These are phyloP conservation scores for Cercospora sp. DNA, from an alignment of 2,329 filamentous ascomycete genomes.

Conservation along the genomic window DNA sequence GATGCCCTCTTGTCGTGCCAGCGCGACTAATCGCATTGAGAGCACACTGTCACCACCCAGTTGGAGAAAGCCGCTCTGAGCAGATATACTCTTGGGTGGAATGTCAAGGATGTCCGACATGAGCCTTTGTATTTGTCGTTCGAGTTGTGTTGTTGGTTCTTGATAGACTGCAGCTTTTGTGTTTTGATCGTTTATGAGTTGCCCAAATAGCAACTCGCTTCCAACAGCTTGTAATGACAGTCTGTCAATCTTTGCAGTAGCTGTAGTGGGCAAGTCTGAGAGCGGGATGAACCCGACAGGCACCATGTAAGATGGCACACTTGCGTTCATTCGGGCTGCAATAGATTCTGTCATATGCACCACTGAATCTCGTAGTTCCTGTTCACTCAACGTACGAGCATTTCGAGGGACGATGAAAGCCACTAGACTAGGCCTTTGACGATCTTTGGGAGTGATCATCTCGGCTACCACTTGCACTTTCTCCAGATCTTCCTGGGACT, in stretches of 20 bases:
- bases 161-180: background rate
- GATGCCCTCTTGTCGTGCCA: conserved; percentile 40
- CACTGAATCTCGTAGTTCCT: background rate
- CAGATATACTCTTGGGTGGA: conserved; percentile 34
- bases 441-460: background rate
- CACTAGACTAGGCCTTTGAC: background rate
- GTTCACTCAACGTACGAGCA: background rate
- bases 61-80: conserved; percentile 43
- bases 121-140: background rate
- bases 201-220: conserved; percentile 31
- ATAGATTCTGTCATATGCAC: background rate
- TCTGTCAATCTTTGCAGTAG: conserved; percentile 70
- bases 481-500: background rate
- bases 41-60: conserved; percentile 48
- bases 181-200: background rate
- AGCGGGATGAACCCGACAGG: conserved; percentile 70
- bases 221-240: conserved; percentile 50
- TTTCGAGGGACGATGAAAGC: background rate
- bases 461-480: conserved; percentile 3
- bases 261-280: conserved; percentile 64
- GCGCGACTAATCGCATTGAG: conserved; percentile 48
- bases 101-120: background rate
- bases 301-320: conserved; percentile 39
- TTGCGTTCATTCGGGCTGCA: background rate
- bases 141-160: background rate